Conservation (phyloP, 345 rosid genomes). For the Aquilaria malaccensis region DNA sequence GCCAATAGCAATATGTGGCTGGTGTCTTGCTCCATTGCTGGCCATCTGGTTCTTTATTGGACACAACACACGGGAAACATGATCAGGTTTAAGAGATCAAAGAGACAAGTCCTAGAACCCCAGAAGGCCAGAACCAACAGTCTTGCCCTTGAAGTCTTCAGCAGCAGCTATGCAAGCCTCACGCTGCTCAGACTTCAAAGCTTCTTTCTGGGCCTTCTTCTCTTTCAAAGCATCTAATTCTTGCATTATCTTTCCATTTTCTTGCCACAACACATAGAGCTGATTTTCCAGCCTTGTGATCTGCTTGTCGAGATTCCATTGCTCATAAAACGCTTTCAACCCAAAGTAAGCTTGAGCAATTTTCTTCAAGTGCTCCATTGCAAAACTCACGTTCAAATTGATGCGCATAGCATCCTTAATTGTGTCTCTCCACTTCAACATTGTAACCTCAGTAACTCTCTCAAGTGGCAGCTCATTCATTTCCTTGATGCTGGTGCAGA, state of each 20-base stretch:
- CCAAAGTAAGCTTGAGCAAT: conserved; percentile 7
- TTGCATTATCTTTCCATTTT: not conserved
- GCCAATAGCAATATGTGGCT: too few relatives aligned
- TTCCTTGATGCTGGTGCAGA: not conserved
- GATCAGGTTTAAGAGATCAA: too few relatives aligned
- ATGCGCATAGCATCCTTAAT: not conserved
- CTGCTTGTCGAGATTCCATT: not conserved
- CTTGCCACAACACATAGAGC: not conserved
- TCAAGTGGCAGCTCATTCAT: not conserved
- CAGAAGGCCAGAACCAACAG: not conserved
- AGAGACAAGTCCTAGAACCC: too few relatives aligned
- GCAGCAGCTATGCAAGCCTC: not conserved
- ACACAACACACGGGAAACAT: too few relatives aligned
- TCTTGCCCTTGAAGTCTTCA: not conserved
- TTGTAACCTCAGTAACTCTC: not conserved
- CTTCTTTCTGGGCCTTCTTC: not conserved
- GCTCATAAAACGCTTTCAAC: not conserved
- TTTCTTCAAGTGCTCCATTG: not conserved
- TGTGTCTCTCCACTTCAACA: conserved; percentile 3
- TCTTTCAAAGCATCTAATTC: not conserved
- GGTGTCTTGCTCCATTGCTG: too few relatives aligned
- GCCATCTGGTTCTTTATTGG: too few relatives aligned
- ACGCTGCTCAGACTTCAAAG: not conserved
- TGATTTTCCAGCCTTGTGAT: too few relatives aligned
- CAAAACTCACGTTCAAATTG: not conserved